A percentile compares a stretch with the other conserved stretches of the same genome.
Conservation (phyloP, 805 yeast genomes). For the Torulaspora franciscae region DNA sequence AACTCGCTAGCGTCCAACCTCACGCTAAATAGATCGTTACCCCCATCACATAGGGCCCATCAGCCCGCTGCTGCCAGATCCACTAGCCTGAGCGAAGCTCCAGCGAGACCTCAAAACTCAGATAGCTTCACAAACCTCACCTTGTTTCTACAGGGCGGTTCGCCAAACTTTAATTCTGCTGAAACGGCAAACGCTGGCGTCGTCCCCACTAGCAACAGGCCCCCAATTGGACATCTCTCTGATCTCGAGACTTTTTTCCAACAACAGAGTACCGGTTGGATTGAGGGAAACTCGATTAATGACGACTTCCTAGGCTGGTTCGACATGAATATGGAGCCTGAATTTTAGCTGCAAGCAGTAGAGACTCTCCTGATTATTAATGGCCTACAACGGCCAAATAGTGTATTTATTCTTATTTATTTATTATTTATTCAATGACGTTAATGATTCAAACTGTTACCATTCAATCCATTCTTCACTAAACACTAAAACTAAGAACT, state of each 20-base stretch:
- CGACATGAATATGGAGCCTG: constrained; percentile 71
- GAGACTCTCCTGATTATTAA: background rate
- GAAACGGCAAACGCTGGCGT: constrained; percentile 6
- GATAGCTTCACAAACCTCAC: constrained; percentile 17
- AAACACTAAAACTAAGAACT: no score
- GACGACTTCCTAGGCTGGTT: constrained; percentile 95
- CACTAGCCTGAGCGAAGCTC: constrained; percentile 3
- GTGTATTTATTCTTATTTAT: background rate
- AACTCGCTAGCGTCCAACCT: constrained; percentile 16
- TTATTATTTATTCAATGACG: background rate
- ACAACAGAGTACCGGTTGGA: constrained; percentile 82
- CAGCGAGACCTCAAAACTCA: constrained; percentile 1
- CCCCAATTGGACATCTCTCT: constrained; percentile 13
- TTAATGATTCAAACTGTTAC: background rate
- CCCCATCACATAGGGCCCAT: constrained; percentile 6
- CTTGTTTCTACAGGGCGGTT: constrained; percentile 13
- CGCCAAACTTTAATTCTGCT: constrained; percentile 7
- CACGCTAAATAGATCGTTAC: constrained; percentile 14
- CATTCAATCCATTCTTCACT: background rate
- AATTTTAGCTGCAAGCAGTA: constrained; percentile 38
- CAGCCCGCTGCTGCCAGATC: constrained; percentile 4
- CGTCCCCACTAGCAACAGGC: constrained; percentile 3
- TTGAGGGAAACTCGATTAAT: constrained; percentile 54
- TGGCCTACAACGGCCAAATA: background rate
- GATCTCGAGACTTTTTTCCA: constrained; percentile 59